These are phyloP conservation scores for Tubosaeta sp. DNA, from an alignment of 768 basidiomycete species.

Conservation along the genomic window DNA sequence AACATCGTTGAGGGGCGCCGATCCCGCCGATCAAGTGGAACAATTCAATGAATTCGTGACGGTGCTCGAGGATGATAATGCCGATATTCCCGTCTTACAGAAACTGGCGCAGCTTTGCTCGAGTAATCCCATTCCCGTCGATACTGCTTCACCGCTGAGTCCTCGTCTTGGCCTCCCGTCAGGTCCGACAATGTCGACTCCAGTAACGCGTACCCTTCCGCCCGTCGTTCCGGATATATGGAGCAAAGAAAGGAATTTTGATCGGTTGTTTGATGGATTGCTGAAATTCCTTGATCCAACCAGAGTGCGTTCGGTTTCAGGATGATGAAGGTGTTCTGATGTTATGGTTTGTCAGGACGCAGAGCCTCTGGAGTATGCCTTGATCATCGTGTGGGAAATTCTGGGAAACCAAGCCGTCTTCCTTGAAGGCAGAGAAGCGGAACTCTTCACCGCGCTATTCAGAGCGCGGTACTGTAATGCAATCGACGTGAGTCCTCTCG, in stretches of 20 bases:
- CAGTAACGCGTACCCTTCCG: conserved; percentile 34
- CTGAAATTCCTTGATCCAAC: conserved; percentile 56
- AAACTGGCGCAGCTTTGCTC: conserved; percentile 62
- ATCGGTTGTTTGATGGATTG: conserved; percentile 63
- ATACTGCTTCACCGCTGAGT: conserved; percentile 48
- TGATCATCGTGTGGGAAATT: conserved; percentile 82
- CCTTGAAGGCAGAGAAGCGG: conserved; percentile 77
- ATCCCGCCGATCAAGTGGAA: conserved; percentile 38
- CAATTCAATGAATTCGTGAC: conserved; percentile 53
- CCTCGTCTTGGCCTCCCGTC: conserved; percentile 46
- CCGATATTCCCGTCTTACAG: conserved; percentile 54
- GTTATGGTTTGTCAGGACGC: conserved; percentile 41
- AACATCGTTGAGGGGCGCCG: conserved; percentile 38
- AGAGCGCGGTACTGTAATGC: conserved; percentile 69
- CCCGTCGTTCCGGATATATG: conserved; percentile 59
- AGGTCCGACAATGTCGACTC: conserved; percentile 56
- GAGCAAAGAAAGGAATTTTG: conserved; percentile 68
- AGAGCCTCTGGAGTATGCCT: conserved; percentile 68
- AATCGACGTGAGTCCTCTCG: conserved; percentile 49
- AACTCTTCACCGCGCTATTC: conserved; percentile 68
- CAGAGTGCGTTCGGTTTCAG: conserved; percentile 44
- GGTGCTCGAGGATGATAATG: conserved; percentile 50
- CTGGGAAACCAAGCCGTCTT: conserved; percentile 67
- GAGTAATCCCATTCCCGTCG: conserved; percentile 46
- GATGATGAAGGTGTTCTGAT: not conserved